phyloP scores from a whole-genome alignment of 192 early-diverging fungal species.

The Umbelopsis ramanniana region DNA sequence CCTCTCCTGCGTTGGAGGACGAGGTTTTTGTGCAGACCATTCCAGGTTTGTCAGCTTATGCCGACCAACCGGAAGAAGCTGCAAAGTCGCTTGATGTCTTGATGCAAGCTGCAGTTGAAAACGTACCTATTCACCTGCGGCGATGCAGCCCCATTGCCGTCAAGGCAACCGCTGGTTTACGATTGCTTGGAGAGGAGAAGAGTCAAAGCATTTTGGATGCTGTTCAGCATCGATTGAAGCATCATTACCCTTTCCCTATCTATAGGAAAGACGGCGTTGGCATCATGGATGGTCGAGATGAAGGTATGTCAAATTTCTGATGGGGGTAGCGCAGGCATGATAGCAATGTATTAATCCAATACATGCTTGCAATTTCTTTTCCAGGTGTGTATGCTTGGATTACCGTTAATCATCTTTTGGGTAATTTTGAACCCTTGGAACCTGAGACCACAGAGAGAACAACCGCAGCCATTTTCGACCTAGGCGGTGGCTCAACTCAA shows the following conservation, averaged over 20 bases:
- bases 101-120: conserved; percentile 73
- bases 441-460: conserved; percentile 38
- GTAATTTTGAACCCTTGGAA: conserved; percentile 31
- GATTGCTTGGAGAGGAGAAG: conserved; percentile 74
- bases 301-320: conserved; percentile 62
- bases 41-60: conserved; percentile 83
- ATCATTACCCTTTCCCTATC: conserved; percentile 83
- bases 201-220: conserved; percentile 76
- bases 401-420: conserved; percentile 93
- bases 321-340: neutral
- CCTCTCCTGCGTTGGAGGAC: conserved; percentile 80
- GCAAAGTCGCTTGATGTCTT: conserved; percentile 82
- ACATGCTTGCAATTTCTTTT: neutral
- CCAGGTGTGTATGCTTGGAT: conserved; percentile 96
- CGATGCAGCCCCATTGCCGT: conserved; percentile 89
- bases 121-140: conserved; percentile 63
- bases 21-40: conserved; percentile 87
- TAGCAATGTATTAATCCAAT: neutral
- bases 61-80: conserved; percentile 71
- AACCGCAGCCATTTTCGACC: conserved; percentile 92
- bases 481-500: conserved; percentile 97
- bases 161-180: conserved; percentile 95
- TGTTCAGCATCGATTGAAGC: conserved; percentile 68
- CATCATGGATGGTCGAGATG: conserved; percentile 96
- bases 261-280: conserved; percentile 72